Evolutionary conservation across 352 stramenopile species (phyloP), one percentile per base, ranked within the genome.

Genomic region (Chrysophaeum taylorii): DNA sequence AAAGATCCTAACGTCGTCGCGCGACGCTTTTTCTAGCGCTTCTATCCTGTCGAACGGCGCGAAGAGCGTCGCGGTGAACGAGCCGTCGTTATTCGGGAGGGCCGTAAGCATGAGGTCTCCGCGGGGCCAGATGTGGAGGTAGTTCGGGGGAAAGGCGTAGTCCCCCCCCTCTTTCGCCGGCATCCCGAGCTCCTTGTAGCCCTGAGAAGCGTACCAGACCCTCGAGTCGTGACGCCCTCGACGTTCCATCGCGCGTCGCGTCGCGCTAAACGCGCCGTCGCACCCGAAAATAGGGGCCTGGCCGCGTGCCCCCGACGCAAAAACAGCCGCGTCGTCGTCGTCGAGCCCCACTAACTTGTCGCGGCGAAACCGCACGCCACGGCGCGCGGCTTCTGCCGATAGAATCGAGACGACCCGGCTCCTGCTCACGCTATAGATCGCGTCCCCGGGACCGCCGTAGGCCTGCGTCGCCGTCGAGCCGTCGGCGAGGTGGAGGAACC

Each of bases 51-150:
- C 31, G 64, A 74, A 43, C 1, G 72, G 70, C 0, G 75, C 71
- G 60, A 81, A 82, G 21, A 82, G 29, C 12, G 78, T 82, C 45
- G 57, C 75, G 23, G 78, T 82, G 41, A 82, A 82, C 18, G 74
- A 79, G 0, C 43, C 27, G 45, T 82, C 76, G 0, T 50, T 41
- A 48, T 82, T 82, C 14, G 78, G 74, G 21, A 82, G 70, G 0
- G 76, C 78, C 21, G 82, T 83, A 29, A 82, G 60, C 76, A 82
- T 82, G 27, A 79, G 79, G 16, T 79, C 67, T 27, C 76, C 71
- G 2, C 75, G 64, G 7, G 78, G 78, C 78, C 78, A 82, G 37
- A 82, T 82, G 62, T 82, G 78, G 35, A 82, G 45, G 21, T 68
- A 70, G 16, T 82, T 33, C 29, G 61, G 50, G 27, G 66, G 25